These are phyloP conservation scores for Acanthamoeba sp. DNA, from an alignment of 208 protist genomes.

Conservation along the genomic window DNA sequence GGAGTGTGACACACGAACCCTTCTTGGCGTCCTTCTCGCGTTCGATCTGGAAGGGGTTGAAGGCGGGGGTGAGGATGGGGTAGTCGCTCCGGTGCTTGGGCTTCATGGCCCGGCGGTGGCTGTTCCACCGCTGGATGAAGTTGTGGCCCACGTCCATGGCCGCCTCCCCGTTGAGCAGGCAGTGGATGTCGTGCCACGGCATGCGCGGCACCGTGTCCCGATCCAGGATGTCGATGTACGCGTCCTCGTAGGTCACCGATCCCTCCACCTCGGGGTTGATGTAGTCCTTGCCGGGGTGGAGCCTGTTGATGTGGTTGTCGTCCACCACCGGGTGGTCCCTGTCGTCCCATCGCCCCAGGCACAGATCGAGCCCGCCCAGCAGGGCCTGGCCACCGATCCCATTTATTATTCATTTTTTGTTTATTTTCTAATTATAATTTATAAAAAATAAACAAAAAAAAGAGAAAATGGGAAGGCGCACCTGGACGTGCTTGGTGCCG, in stretches of 20 bases:
- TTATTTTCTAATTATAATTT: too few species aligned
- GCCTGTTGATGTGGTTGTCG: not conserved
- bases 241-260: slow-evolving; percentile 1
- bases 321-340: not conserved
- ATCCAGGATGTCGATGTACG: slow-evolving; percentile 8
- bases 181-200: slow-evolving; percentile 66
- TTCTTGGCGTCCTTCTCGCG: slow-evolving; percentile 1
- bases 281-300: not conserved
- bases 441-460: too few species aligned
- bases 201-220: slow-evolving; percentile 40
- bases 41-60: not conserved
- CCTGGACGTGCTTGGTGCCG: slow-evolving; percentile 27
- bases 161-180: slow-evolving; percentile 23
- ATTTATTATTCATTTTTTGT: too few species aligned
- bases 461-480: not conserved
- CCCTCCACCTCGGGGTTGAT: not conserved
- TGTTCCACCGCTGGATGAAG: slow-evolving; percentile 72
- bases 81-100: slow-evolving; percentile 27
- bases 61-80: slow-evolving; percentile 23
- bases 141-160: slow-evolving; percentile 70
- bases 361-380: slow-evolving; percentile 45
- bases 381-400: slow-evolving; percentile 46
- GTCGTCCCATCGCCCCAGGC: slow-evolving; percentile 30
- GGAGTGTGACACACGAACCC: slow-evolving; percentile 23
- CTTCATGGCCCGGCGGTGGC: slow-evolving; percentile 8